phyloP scores from a whole-genome alignment of 1,139 yeast genomes.

The Taphrina populina region DNA sequence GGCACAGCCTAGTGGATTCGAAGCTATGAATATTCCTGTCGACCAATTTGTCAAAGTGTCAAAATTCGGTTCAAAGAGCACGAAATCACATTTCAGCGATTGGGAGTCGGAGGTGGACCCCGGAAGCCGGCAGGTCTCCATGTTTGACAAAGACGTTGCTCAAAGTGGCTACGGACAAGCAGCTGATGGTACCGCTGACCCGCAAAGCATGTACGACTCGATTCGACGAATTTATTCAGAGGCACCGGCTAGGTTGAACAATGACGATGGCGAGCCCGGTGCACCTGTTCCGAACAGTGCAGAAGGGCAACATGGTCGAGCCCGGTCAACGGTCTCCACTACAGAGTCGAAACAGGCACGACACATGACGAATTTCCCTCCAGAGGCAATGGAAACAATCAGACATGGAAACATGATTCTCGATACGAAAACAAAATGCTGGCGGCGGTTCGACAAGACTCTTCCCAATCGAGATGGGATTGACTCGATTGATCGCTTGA shows the following conservation, averaged over 20 bases:
- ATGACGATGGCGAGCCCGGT: not conserved
- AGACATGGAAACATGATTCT: constrained; percentile 28
- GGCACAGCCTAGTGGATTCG: constrained; percentile 26
- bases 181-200: not conserved
- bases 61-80: constrained; percentile 12
- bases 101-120: constrained; percentile 21
- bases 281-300: not conserved
- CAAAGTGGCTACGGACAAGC: not conserved
- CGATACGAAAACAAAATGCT: constrained; percentile 11
- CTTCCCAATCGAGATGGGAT: too few species aligned
- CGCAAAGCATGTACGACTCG: constrained; percentile 16
- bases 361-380: constrained; percentile 21
- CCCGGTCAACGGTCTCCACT: not conserved
- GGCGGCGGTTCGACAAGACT: too few species aligned
- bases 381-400: constrained; percentile 14
- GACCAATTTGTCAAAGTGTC: constrained; percentile 13
- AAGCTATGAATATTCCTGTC: constrained; percentile 25
- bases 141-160: not conserved
- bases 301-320: not conserved
- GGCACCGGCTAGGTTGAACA: constrained; percentile 15
- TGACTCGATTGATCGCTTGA: too few species aligned
- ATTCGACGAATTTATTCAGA: constrained; percentile 17
- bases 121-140: constrained; percentile 20
- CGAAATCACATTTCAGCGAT: constrained; percentile 29
- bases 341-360: not conserved